These are phyloP conservation scores for Phytomonas francai DNA, from an alignment of 208 protist species.

Conservation along the genomic window DNA sequence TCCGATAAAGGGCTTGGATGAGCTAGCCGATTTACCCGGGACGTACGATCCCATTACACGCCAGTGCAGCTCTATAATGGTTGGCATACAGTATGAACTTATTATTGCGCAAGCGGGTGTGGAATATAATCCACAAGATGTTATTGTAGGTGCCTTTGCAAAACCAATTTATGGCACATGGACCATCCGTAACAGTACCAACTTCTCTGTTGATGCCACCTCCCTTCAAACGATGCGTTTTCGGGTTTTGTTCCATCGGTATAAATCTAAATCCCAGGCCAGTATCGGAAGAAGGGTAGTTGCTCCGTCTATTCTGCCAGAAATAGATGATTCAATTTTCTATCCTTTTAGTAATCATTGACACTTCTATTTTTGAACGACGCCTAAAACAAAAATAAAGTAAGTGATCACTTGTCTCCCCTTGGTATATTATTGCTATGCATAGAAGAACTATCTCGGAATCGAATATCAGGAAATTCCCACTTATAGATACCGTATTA, in stretches of 20 bases:
- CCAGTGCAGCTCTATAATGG: conserved; percentile 39
- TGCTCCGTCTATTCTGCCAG: conserved; percentile 55
- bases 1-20: conserved; percentile 34
- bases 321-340: conserved; percentile 57
- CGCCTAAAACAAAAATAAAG: neutral
- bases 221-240: conserved; percentile 35
- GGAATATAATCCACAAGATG: conserved; percentile 67
- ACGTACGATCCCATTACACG: conserved; percentile 36
- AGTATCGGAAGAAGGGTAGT: conserved; percentile 36
- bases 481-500: neutral
- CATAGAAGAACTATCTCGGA: neutral
- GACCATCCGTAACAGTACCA: conserved; percentile 40
- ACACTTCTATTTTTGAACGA: neutral
- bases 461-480: neutral
- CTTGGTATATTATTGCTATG: neutral
- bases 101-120: conserved; percentile 56
- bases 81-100: conserved; percentile 64
- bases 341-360: conserved; percentile 45
- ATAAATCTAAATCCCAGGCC: conserved; percentile 31
- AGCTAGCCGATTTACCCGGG: conserved; percentile 15
- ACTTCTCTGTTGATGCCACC: conserved; percentile 28
- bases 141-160: conserved; percentile 66
- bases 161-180: conserved; percentile 36
- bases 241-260: conserved; percentile 38
- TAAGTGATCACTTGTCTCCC: neutral